Percentiles rank a stretch among this genome's conserved stretches.
Conservation (phyloP, 2,329 filamentous ascomycete genomes). For the Cryphonectria carpinicola region DNA sequence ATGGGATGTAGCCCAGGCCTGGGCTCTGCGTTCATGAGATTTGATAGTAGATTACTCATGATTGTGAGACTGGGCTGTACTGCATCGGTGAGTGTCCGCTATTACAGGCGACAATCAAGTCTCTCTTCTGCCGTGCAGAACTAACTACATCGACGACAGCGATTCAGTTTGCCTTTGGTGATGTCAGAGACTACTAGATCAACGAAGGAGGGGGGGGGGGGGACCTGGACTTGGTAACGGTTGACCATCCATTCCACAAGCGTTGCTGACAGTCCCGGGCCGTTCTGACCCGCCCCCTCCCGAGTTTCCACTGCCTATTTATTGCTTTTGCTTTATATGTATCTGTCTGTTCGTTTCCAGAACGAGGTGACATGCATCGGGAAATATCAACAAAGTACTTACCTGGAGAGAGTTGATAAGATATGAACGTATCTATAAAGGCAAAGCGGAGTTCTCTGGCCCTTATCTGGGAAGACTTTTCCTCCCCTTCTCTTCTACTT, state of each 20-base stretch:
- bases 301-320: neutral
- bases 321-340: neutral
- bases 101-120: neutral
- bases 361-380: neutral
- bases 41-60: conserved; percentile 16
- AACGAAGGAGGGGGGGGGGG: too few relatives aligned
- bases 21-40: conserved; percentile 39
- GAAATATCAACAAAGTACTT: neutral
- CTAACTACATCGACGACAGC: neutral
- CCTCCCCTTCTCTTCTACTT: neutral
- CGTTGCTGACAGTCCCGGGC: neutral
- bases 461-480: neutral
- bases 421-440: neutral
- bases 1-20: conserved; percentile 45
- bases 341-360: neutral
- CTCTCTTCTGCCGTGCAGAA: neutral
- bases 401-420: neutral
- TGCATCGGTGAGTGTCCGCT: neutral
- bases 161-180: conserved; percentile 1
- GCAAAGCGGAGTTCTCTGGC: neutral
- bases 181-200: conserved; percentile 18
- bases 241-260: neutral
- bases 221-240: neutral
- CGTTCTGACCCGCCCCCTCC: neutral
- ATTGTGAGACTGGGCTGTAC: neutral